Conservation (phyloP, 805 yeast genomes). For the Sporopachydermia lactativora region DNA sequence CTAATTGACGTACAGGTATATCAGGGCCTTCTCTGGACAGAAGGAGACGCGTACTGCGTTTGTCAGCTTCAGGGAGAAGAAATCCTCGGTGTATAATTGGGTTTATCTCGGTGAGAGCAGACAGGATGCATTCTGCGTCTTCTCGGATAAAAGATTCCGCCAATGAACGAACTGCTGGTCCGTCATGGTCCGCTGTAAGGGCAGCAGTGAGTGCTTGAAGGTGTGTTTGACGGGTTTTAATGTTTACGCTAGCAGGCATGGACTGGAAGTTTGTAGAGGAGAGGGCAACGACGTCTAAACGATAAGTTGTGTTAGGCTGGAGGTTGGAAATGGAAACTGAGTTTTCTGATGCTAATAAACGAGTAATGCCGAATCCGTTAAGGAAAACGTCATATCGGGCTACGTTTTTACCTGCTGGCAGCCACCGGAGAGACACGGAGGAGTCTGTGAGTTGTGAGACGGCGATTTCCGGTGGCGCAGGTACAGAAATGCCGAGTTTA, state of each 20-base stretch:
- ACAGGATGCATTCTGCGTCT: background rate
- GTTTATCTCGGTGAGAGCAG: background rate
- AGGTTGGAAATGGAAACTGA: background rate
- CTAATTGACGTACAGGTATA: background rate
- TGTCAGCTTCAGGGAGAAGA: background rate
- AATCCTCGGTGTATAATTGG: background rate
- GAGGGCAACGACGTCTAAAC: background rate
- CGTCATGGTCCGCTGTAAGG: background rate
- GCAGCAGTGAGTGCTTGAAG: background rate
- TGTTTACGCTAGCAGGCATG: background rate
- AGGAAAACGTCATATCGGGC: background rate
- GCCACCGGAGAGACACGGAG: background rate
- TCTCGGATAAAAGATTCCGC: background rate
- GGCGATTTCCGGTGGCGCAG: background rate
- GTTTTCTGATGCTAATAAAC: background rate
- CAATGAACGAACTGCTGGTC: background rate
- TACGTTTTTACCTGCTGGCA: background rate
- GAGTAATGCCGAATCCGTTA: background rate
- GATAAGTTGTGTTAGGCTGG: background rate
- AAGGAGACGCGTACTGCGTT: background rate
- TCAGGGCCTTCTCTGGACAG: background rate
- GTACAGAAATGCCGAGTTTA: background rate
- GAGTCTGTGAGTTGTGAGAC: background rate
- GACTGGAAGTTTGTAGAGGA: background rate
- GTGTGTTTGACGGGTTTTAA: background rate